These are phyloP conservation scores for Moniliella sp. DNA, from an alignment of 1,284 basidiomycete species.

Conservation along the genomic window DNA sequence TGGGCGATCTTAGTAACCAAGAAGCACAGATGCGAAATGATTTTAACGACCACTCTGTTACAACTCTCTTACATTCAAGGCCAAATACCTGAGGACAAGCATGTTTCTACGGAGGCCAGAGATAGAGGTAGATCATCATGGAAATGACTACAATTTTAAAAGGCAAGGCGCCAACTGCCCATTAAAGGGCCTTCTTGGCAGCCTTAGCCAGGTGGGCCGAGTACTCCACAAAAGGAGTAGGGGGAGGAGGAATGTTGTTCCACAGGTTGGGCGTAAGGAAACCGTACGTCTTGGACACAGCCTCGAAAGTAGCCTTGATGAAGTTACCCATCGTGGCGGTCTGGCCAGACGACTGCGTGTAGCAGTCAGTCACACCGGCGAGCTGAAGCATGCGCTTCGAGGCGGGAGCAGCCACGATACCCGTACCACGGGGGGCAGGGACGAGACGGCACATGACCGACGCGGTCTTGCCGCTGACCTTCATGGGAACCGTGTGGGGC, in stretches of 20 bases:
- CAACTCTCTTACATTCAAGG: too few relatives aligned
- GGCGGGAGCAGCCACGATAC: conserved; percentile 94
- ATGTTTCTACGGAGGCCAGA: too few relatives aligned
- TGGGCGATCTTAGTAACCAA: too few relatives aligned
- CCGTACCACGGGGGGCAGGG: conserved; percentile 87
- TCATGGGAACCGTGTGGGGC: conserved; percentile 98
- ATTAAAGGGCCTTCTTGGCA: conserved; percentile 2
- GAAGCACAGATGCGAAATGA: too few relatives aligned
- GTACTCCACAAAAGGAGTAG: conserved; percentile 2
- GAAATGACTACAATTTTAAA: too few relatives aligned
- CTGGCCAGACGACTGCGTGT: conserved; percentile 89
- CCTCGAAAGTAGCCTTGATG: conserved; percentile 61
- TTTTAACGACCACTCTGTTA: too few relatives aligned
- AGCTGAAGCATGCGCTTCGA: conserved; percentile 90
- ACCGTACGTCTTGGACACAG: conserved; percentile 86
- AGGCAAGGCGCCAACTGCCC: too few relatives aligned
- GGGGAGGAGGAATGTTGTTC: conserved; percentile 26
- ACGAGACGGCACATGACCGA: conserved; percentile 99
- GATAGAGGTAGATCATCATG: too few relatives aligned
- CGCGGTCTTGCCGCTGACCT: conserved; percentile 86
- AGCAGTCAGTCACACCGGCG: conserved; percentile 78
- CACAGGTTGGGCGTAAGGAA: conserved; percentile 96
- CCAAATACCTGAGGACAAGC: too few relatives aligned
- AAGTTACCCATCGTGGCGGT: conserved; percentile 42
- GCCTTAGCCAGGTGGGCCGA: conserved; percentile 1